Evolutionary conservation across 164 flowering plant species (phyloP).

Genomic region (Vitis rotundifolia): DNA sequence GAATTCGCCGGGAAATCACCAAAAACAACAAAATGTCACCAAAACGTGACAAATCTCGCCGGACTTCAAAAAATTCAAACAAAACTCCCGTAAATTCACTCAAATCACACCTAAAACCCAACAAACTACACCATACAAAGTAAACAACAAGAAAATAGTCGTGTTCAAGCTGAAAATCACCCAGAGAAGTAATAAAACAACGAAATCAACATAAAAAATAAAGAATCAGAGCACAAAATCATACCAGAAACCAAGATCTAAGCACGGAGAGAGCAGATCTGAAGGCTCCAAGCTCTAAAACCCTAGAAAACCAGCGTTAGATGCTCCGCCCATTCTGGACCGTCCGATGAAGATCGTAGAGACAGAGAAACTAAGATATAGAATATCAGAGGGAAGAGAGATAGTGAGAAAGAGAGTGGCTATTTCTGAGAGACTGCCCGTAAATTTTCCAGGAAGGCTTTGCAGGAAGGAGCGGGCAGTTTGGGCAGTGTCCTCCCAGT

Average conservation of each 20-base stretch:
- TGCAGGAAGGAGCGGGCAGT: conserved; percentile 28
- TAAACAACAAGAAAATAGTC: neutral
- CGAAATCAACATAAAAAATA: neutral
- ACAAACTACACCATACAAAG: neutral
- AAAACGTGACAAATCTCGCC: neutral
- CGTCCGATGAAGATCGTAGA: conserved; percentile 38
- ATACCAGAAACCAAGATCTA: conserved; percentile 31
- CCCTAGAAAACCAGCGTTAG: conserved; percentile 9
- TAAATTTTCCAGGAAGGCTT: conserved; percentile 25
- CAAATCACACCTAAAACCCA: neutral
- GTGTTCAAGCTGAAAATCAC: conserved; percentile 4
- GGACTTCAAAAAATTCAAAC: neutral
- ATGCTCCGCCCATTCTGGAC: conserved; percentile 31
- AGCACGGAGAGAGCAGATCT: conserved; percentile 28
- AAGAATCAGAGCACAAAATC: conserved; percentile 7
- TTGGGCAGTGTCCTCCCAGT: conserved; percentile 22
- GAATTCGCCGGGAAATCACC: conserved; percentile 6
- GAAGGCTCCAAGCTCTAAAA: conserved; percentile 20
- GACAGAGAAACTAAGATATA: conserved; percentile 10
- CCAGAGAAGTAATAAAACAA: neutral
- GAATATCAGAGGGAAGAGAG: conserved; percentile 5
- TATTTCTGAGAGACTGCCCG: conserved; percentile 39
- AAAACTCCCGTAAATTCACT: neutral
- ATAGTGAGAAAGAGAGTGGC: neutral
- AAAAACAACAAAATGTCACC: neutral